Base-by-base conservation (phyloP, 495 filamentous ascomycete genomes). In the Hapsidospora chrysogenum region DNA sequence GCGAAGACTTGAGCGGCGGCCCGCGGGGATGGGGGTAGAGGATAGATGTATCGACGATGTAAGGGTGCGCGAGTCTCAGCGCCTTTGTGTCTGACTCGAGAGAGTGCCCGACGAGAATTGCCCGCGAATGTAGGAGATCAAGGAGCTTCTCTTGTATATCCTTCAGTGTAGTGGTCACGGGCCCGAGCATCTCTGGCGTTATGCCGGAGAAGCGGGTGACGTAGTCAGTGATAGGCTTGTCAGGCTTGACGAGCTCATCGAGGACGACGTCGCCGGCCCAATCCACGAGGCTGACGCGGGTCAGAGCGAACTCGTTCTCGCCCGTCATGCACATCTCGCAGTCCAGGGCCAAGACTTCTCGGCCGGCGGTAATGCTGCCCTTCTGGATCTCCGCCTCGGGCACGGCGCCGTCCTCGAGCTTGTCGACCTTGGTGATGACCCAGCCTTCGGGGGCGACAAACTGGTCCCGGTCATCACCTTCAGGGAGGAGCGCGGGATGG, bases 321-420 rank as follows among this genome's bases (percentile, higher is more conserved):
- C 77, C 77, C 0, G 85, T 87, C 49, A 76, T 68, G 47, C 85
- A 93, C 89, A 97, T 97, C 51, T 97, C 89, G 51, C 89, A 97
- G 45, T 97, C 89, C 33, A 97, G 64, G 8, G 83, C 76, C 16
- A 89, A 54, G 5, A 96, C 59, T n/a, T 77, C 71, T 27, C 80
- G 72, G 14, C 86, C 92, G 9, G 71, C 82, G 2, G 85, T 89
- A 36, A 93, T 60, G 48, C 81, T 83, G 11, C 83, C 89, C 41
- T 73, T 53, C 52, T 89, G 65, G 28, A 92, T 76, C 33, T 86
- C 72, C 4, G 56, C 47, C 16, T 80, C 77, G 1, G 75, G 72
- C 1, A 78, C 62, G 30, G 68, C 52, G 0, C 73, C 80, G n/a
- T 76, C 76, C 31, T 76, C 73, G 13, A 80, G 51, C 9, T 47